Base-by-base conservation (phyloP, 192 early-diverging fungal genomes). In the Umbelopsis isabellina region DNA sequence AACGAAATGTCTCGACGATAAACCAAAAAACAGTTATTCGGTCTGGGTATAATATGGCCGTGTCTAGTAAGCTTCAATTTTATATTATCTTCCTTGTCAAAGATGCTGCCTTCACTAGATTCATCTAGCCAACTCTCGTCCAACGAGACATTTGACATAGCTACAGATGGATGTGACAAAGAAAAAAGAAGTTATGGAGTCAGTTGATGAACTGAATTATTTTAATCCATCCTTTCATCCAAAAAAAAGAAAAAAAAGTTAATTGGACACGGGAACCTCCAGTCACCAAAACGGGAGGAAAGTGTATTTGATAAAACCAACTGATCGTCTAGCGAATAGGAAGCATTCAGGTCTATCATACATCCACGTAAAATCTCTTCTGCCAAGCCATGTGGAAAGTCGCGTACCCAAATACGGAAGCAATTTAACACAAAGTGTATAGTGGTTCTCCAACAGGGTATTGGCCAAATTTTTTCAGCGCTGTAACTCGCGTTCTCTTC, bases 201-300 rank as follows among this genome's bases (percentile, higher is more conserved):
- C 68, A 44, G 66, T 77, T 20, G 66, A 66, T 65, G 46, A 69
- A 50, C 68, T 72, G 49, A 70, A 72, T 18, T 70, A 72, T 72
- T 69, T 16, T 18, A 21, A 61, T 35, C n/a, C 16, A 20, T 61
- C 7, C 25, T 18, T 21, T 18, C 15, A 20, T 37, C 68, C 18
- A 47, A 68, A 45, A 66, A 45, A 44, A 30, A 30, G 3, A 30
- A 66, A 66, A 66, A 55, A 25, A 55, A 66, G 23, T 3, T 22
- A 23, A 35, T 15, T 41, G 50, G 46, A 48, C 44, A 69, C 46
- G 47, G 41, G 41, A 37, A 66, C 35, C 15, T 12, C 12, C 48
- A 49, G 1, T 4, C 20, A 49, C 48, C 48, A 49, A 21, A 49
- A 49, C 18, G 48, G 48, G 48, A 41, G 2, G 37, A 41, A 41